A percentile compares a stretch with the other conserved stretches of the same genome.
These are phyloP conservation scores for Zanthoxylum bungeanum DNA, from an alignment of 345 rosid genomes.

Conservation along the genomic window DNA sequence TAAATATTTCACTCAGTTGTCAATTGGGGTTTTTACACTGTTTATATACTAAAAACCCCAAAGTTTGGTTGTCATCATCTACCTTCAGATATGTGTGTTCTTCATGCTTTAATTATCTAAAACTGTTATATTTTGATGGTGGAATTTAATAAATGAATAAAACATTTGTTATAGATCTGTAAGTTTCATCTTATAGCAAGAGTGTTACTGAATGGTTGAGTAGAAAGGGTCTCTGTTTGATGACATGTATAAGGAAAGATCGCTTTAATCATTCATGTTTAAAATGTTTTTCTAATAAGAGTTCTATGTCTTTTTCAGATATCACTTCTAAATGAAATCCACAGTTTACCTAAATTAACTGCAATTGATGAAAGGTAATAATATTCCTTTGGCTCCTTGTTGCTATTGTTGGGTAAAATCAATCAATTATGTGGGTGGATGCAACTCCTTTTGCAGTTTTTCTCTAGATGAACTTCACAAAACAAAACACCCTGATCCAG, in stretches of 20 bases:
- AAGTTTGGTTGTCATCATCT: neutral
- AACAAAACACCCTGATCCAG: constrained; percentile 31
- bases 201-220: neutral
- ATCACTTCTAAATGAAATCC: constrained; percentile 26
- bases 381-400: neutral
- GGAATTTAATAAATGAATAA: constrained; percentile 1
- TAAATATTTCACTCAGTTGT: neutral
- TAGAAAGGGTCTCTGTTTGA: neutral
- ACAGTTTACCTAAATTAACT: constrained; percentile 17
- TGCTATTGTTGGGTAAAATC: neutral
- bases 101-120: neutral
- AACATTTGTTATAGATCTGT: neutral
- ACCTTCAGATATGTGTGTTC: neutral
- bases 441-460: constrained; percentile 31
- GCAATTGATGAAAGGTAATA: constrained; percentile 41
- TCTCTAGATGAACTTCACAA: constrained; percentile 40
- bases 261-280: neutral
- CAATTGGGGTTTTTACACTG: neutral
- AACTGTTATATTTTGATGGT: neutral
- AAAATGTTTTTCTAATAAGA: neutral
- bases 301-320: constrained; percentile 26
- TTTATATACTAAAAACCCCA: neutral
- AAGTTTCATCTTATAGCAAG: neutral
- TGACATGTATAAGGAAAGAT: neutral
- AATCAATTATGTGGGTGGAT: neutral